Conservation (phyloP, 345 rosid genomes). For the Leavenworthia alabamica region DNA sequence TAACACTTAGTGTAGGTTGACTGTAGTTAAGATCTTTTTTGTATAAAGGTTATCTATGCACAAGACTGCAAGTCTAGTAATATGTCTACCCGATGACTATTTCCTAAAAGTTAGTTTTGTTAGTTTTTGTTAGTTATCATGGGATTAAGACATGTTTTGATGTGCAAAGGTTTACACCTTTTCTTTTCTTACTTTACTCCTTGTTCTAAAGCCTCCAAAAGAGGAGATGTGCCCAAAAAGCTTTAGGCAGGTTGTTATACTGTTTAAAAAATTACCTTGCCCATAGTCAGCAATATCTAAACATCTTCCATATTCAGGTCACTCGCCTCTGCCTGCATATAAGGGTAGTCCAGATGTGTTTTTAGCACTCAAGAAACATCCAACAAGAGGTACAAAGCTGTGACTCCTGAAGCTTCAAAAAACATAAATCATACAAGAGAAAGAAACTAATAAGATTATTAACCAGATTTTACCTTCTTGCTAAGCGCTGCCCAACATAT, state of each 20-base stretch:
- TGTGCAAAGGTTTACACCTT: background rate
- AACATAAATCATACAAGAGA: background rate
- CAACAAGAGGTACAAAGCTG: background rate
- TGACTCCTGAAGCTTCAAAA: background rate
- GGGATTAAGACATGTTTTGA: background rate
- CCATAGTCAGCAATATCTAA: conserved; percentile 40
- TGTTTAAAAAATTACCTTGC: conserved; percentile 44
- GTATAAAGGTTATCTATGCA: conserved; percentile 10
- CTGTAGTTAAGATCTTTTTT: conserved; percentile 12
- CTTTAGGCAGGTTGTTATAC: background rate
- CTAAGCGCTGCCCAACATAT: no score
- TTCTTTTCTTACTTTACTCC: background rate
- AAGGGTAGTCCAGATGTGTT: conserved; percentile 25
- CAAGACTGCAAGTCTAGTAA: conserved; percentile 6
- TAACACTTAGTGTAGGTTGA: conserved; percentile 32
- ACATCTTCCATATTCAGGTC: conserved; percentile 40
- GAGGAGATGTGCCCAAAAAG: background rate
- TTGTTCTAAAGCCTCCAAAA: background rate
- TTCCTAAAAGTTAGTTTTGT: background rate
- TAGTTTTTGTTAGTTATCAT: background rate
- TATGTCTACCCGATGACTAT: background rate
- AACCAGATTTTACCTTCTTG: no score
- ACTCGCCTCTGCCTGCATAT: conserved; percentile 36
- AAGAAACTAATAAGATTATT: background rate
- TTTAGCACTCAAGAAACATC: background rate